Conservation (phyloP, 169 alveolate species). For the Cyclospora cayetanensis region DNA sequence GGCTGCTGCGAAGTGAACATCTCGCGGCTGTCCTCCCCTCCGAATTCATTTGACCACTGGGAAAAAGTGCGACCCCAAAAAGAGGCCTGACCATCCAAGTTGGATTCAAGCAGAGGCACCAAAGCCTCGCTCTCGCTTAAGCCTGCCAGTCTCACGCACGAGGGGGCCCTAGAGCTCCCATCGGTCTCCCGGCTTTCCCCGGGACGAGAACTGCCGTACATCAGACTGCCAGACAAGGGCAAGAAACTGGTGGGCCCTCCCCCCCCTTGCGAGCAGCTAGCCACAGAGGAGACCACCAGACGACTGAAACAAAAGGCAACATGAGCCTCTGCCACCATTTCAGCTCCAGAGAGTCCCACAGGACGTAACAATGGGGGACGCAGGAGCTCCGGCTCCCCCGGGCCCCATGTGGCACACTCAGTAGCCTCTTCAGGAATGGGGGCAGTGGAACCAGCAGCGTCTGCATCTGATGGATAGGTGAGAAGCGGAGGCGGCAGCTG, state of each 20-base stretch:
- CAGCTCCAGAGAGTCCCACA: background rate
- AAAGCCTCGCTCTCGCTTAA: background rate
- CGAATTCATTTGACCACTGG: background rate
- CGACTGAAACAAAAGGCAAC: background rate
- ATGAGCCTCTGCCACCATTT: constrained; percentile 7
- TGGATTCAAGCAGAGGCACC: background rate
- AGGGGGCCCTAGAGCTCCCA: background rate
- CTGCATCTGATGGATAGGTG: background rate
- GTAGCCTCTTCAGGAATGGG: too few relatives aligned
- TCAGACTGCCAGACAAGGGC: background rate
- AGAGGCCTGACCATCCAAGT: background rate
- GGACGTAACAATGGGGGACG: background rate
- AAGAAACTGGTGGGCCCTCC: background rate
- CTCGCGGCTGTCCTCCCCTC: background rate
- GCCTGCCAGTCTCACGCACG: background rate
- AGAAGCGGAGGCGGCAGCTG: too few relatives aligned
- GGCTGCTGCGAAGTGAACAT: background rate
- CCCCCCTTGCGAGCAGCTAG: too few relatives aligned
- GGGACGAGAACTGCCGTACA: background rate
- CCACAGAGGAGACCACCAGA: background rate
- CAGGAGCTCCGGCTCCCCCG: too few relatives aligned
- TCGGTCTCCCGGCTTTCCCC: background rate
- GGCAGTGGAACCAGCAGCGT: too few relatives aligned
- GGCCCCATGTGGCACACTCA: too few relatives aligned
- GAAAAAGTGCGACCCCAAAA: background rate